phyloP scores from a whole-genome alignment of 768 basidiomycete genomes.

The Suillus plorans region DNA sequence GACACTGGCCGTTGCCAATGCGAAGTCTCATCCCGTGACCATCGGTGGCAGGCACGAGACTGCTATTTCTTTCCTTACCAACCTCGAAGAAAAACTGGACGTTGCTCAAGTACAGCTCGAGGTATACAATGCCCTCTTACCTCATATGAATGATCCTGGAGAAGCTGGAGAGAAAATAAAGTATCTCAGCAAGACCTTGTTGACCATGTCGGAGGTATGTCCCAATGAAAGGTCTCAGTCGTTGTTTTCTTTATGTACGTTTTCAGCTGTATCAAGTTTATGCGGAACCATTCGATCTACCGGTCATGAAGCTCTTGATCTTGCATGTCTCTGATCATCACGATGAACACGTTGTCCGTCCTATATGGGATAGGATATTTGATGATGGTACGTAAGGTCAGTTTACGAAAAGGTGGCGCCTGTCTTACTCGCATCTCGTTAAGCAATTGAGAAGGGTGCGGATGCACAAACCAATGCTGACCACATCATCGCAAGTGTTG shows the following conservation, averaged over 20 bases:
- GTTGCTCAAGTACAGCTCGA: slow-evolving; percentile 98
- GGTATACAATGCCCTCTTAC: slow-evolving; percentile 66
- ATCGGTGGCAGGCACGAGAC: slow-evolving; percentile 76
- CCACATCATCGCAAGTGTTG: slow-evolving; percentile 59
- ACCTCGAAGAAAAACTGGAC: slow-evolving; percentile 94
- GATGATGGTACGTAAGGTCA: slow-evolving; percentile 58
- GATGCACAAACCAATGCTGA: slow-evolving; percentile 58
- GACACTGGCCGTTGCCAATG: slow-evolving; percentile 92
- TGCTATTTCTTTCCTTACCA: slow-evolving; percentile 93
- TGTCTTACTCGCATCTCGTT: slow-evolving; percentile 5
- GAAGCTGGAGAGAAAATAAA: slow-evolving; percentile 65
- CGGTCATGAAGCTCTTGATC: slow-evolving; percentile 83
- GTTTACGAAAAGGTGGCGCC: neutral
- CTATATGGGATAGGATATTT: slow-evolving; percentile 89
- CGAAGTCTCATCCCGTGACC: slow-evolving; percentile 90
- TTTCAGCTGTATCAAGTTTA: slow-evolving; percentile 82
- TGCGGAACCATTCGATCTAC: slow-evolving; percentile 83
- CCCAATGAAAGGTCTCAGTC: neutral
- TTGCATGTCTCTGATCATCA: slow-evolving; percentile 92
- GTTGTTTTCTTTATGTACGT: slow-evolving; percentile 12
- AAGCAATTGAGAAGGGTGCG: slow-evolving; percentile 59
- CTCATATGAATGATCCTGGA: slow-evolving; percentile 59
- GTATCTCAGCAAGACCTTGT: slow-evolving; percentile 56
- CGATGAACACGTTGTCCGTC: slow-evolving; percentile 75
- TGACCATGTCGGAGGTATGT: slow-evolving; percentile 83